Conservation (phyloP, 164 flowering plant species). For the Echeveria elegans region DNA sequence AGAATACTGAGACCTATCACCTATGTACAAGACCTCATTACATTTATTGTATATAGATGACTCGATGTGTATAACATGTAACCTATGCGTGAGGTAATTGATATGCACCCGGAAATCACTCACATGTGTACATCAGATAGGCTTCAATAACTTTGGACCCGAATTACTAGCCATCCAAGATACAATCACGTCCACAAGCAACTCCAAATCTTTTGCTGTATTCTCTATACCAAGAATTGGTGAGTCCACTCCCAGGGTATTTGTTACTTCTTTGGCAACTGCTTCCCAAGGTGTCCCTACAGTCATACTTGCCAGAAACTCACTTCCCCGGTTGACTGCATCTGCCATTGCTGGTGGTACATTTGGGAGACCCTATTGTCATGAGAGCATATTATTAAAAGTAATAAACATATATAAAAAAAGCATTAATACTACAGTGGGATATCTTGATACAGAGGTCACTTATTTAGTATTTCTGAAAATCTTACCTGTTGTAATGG, state of each 20-base stretch:
- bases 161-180: constrained; percentile 68
- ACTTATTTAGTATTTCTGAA: neutral
- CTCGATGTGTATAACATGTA: neutral
- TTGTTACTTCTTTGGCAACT: constrained; percentile 74
- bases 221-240: constrained; percentile 33
- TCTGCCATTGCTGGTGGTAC: constrained; percentile 89
- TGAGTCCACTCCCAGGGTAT: constrained; percentile 55
- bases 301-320: constrained; percentile 58
- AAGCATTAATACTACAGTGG: too few relatives aligned
- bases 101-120: neutral
- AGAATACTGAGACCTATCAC: too few relatives aligned
- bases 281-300: constrained; percentile 91
- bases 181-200: constrained; percentile 60
- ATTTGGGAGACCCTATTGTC: constrained; percentile 64
- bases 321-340: constrained; percentile 86
- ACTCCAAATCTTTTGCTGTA: constrained; percentile 56
- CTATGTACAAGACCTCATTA: too few relatives aligned
- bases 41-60: neutral
- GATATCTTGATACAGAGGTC: neutral
- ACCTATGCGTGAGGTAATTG: neutral
- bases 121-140: neutral
- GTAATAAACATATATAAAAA: too few relatives aligned
- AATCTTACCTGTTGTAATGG: constrained; percentile 74
- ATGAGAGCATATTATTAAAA: neutral
- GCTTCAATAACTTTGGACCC: constrained; percentile 43